Conservation (phyloP, 225 moss, liverwort and hornwort species). For the Pleurozium schreberi region DNA sequence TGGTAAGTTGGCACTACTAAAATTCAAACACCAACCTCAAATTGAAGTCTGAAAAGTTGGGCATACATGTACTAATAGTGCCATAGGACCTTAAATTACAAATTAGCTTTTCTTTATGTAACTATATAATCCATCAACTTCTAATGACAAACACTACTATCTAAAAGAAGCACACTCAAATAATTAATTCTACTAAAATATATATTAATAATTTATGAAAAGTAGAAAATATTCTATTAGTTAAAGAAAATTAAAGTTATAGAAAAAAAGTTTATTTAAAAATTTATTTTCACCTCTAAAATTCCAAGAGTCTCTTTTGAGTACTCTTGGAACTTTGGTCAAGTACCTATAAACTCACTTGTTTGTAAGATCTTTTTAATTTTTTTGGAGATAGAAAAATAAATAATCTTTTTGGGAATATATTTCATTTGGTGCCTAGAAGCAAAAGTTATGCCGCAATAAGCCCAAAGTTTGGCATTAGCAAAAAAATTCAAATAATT, state of each 20-base stretch:
- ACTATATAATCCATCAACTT: not conserved
- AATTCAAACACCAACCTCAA: not conserved
- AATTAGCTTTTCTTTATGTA: no score
- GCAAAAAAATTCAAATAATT: not conserved
- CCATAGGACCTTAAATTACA: no score
- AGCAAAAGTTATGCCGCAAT: accelerated
- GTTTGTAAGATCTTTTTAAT: not conserved
- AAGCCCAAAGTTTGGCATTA: accelerated
- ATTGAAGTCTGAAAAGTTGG: no score
- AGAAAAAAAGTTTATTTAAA: no score
- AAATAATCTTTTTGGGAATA: not conserved
- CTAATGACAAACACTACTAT: not conserved
- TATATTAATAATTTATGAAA: not conserved
- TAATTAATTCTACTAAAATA: not conserved
- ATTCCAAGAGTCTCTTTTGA: not conserved
- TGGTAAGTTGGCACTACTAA: not conserved
- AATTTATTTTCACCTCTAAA: not conserved
- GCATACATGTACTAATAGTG: not conserved
- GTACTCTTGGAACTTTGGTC: not conserved
- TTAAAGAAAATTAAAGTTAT: accelerated
- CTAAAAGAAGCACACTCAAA: not conserved
- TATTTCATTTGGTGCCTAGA: accelerated
- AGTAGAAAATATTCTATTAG: not conserved
- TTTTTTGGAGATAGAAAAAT: accelerated
- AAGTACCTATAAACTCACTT: not conserved